A percentile compares a stretch with the other conserved stretches of the same genome.
phyloP scores from a whole-genome alignment of 1,139 yeast genomes.

The Scheffersomyces cryptocercus region DNA sequence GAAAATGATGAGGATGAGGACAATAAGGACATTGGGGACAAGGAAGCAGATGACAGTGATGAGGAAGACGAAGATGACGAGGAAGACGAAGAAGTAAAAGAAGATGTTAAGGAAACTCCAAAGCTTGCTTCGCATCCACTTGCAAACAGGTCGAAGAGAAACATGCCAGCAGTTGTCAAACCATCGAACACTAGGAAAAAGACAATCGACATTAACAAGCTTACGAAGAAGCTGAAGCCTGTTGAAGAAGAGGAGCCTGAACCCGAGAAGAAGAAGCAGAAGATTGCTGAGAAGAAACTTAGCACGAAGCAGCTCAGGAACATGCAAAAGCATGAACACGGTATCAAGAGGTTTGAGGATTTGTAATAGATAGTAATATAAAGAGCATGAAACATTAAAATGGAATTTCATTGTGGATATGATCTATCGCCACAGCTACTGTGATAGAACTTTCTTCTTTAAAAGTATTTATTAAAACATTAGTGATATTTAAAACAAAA shows the following conservation, averaged over 20 bases:
- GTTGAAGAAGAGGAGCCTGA: slow-evolving; percentile 14
- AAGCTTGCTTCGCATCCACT: neutral
- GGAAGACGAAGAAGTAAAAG: slow-evolving; percentile 16
- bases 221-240: slow-evolving; percentile 15
- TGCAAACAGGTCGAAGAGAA: neutral
- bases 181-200: slow-evolving; percentile 15
- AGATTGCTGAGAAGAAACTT: slow-evolving; percentile 34
- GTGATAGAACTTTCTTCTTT: too few relatives aligned
- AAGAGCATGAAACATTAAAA: neutral
- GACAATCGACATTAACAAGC: slow-evolving; percentile 20
- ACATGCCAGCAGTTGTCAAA: slow-evolving; percentile 1
- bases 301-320: slow-evolving; percentile 50
- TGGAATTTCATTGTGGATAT: neutral
- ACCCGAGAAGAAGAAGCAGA: slow-evolving; percentile 25
- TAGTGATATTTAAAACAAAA: too few relatives aligned
- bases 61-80: slow-evolving; percentile 10
- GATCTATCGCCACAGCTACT: too few relatives aligned
- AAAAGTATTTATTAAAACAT: too few relatives aligned
- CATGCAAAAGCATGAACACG: slow-evolving; percentile 59
- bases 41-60: slow-evolving; percentile 10
- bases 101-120: slow-evolving; percentile 14
- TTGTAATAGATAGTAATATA: slow-evolving; percentile 26
- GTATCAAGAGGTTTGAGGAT: slow-evolving; percentile 68
- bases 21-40: slow-evolving; percentile 9
- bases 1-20: slow-evolving; percentile 9